These are phyloP conservation scores for Neolentinus lepideus DNA, from an alignment of 1,284 basidiomycete species.

Conservation along the genomic window DNA sequence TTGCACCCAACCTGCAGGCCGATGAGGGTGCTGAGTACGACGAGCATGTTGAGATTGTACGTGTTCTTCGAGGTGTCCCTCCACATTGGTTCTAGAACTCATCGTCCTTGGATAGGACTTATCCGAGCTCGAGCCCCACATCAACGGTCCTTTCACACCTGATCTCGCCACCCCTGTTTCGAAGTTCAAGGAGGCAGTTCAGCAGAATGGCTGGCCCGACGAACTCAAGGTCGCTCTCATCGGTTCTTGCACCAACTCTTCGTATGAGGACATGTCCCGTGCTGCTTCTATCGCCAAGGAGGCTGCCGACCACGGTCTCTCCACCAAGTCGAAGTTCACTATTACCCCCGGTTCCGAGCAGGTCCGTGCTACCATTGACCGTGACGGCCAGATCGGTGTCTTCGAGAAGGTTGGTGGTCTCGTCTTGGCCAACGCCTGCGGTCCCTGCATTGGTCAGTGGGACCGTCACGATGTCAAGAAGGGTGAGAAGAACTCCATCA, in stretches of 20 bases:
- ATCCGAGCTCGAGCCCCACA: slow-evolving; percentile 95
- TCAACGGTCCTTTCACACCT: slow-evolving; percentile 98
- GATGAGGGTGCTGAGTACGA: slow-evolving; percentile 94
- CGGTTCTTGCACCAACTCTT: slow-evolving; percentile 99
- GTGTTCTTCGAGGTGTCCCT: slow-evolving; percentile 21
- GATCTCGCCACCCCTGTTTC: slow-evolving; percentile 95
- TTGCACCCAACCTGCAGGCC: slow-evolving; percentile 89
- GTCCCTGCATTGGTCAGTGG: slow-evolving; percentile 99
- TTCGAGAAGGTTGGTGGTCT: slow-evolving; percentile 89
- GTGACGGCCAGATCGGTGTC: slow-evolving; percentile 88
- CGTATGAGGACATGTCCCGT: slow-evolving; percentile 99
- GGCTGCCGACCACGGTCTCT: slow-evolving; percentile 82
- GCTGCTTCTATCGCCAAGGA: slow-evolving; percentile 91
- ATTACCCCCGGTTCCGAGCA: slow-evolving; percentile 99
- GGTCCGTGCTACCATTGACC: slow-evolving; percentile 94
- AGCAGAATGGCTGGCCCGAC: slow-evolving; percentile 94
- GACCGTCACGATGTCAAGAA: slow-evolving; percentile 95
- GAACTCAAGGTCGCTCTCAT: slow-evolving; percentile 98
- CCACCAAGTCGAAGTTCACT: slow-evolving; percentile 92
- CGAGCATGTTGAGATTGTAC: slow-evolving; percentile 85
- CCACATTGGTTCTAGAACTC: slow-evolving; percentile 1
- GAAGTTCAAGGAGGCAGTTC: slow-evolving; percentile 88
- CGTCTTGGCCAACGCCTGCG: slow-evolving; percentile 97
- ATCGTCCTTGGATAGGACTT: slow-evolving; percentile 61
- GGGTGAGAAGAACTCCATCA: slow-evolving; percentile 92